Conservation (phyloP, 2,329 filamentous ascomycete species). For the Colletotrichum sp. region DNA sequence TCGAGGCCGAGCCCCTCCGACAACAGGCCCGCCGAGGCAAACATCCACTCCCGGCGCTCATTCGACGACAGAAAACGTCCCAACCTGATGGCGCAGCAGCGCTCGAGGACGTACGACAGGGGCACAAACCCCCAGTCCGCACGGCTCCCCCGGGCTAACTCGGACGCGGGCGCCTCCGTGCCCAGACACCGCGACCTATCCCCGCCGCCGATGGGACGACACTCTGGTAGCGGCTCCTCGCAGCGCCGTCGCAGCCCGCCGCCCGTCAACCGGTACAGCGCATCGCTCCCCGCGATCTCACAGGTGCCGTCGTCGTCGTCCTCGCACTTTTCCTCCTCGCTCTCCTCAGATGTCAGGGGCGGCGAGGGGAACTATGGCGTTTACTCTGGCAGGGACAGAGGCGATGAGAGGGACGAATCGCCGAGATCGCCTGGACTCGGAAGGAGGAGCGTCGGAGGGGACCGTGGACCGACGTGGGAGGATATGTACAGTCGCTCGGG, state of each 20-base stretch:
- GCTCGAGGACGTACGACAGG: slow-evolving; percentile 6
- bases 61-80: neutral
- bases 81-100: neutral
- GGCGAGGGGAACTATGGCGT: neutral
- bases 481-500: neutral
- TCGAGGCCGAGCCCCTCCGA: neutral
- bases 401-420: neutral
- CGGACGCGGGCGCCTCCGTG: neutral
- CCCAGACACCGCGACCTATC: neutral
- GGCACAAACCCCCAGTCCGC: neutral
- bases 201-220: slow-evolving; percentile 3
- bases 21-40: neutral
- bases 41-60: neutral
- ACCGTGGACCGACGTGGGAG: slow-evolving; percentile 2
- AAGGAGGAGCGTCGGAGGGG: neutral
- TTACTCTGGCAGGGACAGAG: neutral
- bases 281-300: slow-evolving; percentile 1
- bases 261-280: slow-evolving; percentile 3
- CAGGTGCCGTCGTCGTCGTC: neutral
- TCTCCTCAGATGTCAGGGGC: neutral
- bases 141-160: neutral
- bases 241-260: slow-evolving; percentile 1
- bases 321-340: neutral
- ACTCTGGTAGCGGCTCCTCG: neutral
- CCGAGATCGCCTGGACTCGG: neutral